Evolutionary conservation across 192 early-diverging fungal genomes (phyloP).

Genomic region (Backusella tarrabulga): DNA sequence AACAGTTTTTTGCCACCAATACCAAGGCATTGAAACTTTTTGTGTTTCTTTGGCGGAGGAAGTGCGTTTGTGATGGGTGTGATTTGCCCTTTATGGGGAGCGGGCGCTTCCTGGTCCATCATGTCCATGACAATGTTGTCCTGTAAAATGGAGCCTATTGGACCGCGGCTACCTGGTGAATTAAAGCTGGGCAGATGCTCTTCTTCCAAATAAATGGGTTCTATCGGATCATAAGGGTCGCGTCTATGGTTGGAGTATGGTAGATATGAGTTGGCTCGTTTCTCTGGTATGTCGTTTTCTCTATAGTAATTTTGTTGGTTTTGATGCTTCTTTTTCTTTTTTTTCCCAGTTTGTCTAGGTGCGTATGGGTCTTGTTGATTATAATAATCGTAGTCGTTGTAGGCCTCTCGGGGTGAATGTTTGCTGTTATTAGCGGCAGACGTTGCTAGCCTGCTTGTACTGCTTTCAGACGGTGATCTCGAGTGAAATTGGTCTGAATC

Average conservation of each 20-base stretch:
- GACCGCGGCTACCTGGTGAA: conserved; percentile 8
- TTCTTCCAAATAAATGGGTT: conserved; percentile 23
- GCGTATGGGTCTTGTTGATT: conserved; percentile 22
- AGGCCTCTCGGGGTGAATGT: background rate
- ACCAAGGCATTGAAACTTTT: background rate
- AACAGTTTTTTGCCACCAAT: conserved; percentile 5
- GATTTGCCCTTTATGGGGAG: background rate
- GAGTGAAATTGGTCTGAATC: conserved; percentile 20
- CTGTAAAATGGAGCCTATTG: conserved; percentile 26
- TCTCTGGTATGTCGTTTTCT: background rate
- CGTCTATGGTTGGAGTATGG: conserved; percentile 34
- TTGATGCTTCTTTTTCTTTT: background rate
- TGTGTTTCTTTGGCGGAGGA: background rate
- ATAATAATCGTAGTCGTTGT: conserved; percentile 9
- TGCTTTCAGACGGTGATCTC: conserved; percentile 25
- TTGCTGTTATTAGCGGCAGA: background rate
- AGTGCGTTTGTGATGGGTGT: background rate
- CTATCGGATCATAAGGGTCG: conserved; percentile 12
- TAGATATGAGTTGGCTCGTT: conserved; percentile 18
- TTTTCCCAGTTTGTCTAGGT: background rate
- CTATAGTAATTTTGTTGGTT: background rate
- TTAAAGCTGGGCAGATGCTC: conserved; percentile 22
- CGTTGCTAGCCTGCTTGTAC: conserved; percentile 15
- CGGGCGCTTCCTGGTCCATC: conserved; percentile 6
- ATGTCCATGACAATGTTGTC: conserved; percentile 32